A percentile compares a stretch with the other conserved stretches of the same genome.
Evolutionary conservation across 345 rosid species (phyloP).

Genomic region (Brassica nigra): DNA sequence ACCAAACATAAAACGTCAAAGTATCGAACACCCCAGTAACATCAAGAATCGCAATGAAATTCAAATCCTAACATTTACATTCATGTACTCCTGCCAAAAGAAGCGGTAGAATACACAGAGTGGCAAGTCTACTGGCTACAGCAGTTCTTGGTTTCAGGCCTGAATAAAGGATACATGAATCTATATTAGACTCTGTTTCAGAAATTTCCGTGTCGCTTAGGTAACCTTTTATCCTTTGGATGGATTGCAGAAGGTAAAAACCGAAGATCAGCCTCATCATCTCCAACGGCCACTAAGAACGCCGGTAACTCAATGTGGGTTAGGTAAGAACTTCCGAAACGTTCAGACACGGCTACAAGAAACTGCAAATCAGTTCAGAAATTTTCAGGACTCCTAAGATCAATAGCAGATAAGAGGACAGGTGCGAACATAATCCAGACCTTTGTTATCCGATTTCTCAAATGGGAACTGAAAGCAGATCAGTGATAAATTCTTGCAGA

Average conservation of each 20-base stretch:
- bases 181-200: conserved; percentile 17
- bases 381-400: neutral
- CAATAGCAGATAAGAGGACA: conserved; percentile 14
- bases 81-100: conserved; percentile 71
- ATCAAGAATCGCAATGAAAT: no score
- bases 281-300: conserved; percentile 85
- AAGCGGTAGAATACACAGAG: conserved; percentile 80
- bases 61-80: no score
- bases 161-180: conserved; percentile 44
- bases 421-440: conserved; percentile 42
- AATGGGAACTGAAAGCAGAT: conserved; percentile 34
- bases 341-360: conserved; percentile 69
- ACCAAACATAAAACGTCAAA: no score
- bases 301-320: conserved; percentile 80
- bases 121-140: conserved; percentile 72
- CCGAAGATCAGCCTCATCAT: conserved; percentile 74
- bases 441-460: conserved; percentile 83
- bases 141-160: conserved; percentile 85
- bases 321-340: conserved; percentile 75
- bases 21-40: no score
- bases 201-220: conserved; percentile 12
- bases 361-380: conserved; percentile 57
- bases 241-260: conserved; percentile 60
- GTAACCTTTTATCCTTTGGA: conserved; percentile 68
- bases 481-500: conserved; percentile 10